Conservation (phyloP, 306 rosid genomes). For the Prunus fruticosa region DNA sequence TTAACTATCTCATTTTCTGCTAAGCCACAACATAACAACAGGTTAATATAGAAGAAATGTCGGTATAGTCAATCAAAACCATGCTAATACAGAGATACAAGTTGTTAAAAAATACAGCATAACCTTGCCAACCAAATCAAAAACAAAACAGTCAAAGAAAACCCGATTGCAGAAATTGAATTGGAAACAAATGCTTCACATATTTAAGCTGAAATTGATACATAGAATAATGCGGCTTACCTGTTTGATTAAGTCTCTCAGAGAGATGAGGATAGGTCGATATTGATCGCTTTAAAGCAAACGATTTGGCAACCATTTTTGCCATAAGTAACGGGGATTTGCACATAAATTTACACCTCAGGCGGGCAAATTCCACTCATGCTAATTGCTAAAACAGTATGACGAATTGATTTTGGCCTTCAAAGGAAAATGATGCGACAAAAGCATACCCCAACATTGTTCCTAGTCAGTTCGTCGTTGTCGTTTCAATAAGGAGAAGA, state of each 20-base stretch:
- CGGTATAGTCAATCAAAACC: neutral
- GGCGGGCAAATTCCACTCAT: neutral
- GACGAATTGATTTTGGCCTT: neutral
- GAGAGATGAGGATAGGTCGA: constrained; percentile 51
- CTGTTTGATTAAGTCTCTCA: constrained; percentile 81
- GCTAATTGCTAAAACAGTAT: neutral
- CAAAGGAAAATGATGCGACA: neutral
- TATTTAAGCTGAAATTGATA: neutral
- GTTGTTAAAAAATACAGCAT: neutral
- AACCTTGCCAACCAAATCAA: neutral
- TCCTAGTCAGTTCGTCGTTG: neutral
- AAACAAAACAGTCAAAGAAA: neutral
- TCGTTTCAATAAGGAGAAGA: neutral
- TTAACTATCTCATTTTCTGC: constrained; percentile 78
- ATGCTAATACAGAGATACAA: neutral
- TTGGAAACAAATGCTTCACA: neutral
- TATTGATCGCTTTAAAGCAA: constrained; percentile 45
- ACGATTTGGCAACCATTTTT: constrained; percentile 35
- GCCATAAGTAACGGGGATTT: neutral
- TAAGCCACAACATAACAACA: constrained; percentile 31
- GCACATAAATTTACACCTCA: constrained; percentile 2
- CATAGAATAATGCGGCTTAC: constrained; percentile 20
- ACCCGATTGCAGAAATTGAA: neutral
- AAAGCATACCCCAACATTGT: neutral
- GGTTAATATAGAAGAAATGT: constrained; percentile 11